Evolutionary conservation across 2,329 filamentous ascomycete genomes (phyloP), one percentile per base, ranked within the genome.

Genomic region (Pseudogymnoascus pannorum): DNA sequence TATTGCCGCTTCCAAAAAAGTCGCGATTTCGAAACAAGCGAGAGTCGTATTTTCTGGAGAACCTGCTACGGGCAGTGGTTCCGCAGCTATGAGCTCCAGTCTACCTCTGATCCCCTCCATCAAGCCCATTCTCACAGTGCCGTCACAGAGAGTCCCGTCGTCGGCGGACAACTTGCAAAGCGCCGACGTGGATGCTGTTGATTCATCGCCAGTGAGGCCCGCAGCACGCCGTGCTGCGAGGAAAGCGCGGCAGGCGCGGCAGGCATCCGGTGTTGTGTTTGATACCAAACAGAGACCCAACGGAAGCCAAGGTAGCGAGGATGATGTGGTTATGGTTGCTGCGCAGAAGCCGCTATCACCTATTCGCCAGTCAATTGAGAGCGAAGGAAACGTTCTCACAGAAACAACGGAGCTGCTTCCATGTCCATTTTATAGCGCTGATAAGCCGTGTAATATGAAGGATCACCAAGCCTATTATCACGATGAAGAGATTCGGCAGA

Each of bases 401-500:
- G 48, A 20, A 5, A 5, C 5, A 12, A 31, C 48, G n/a, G 48
- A 54, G 26, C 26, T 54, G 26, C 57, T 58, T 40, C 57, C 57
- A 38, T 58, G 57, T 5, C 57, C 57, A 11, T 38, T 38, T 24
- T 58, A 58, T 18, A 58, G 57, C 33, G 57, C 57, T n/a, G 57
- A 29, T 16, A 58, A 38, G 36, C 33, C 24, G 11, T 58, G 57
- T 38, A 38, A 58, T 38, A 20, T 54, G 48, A 58, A 38, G 24
- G 57, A 58, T 18, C 57, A 58, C 18, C 31, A 58, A 9, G 57
- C 20, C 16, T 58, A 38, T 33, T 58, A 58, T 20, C 57, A 58
- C 33, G 57, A 58, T 4, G 57, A 58, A 24, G 57, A 58, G 12
- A 58, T 58, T 36, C 31, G 33, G 7, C 33, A 36, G 33, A 38